Evolutionary conservation across 176 grass and related monocot genomes (phyloP).

Genomic region (Aechmea fasciata): DNA sequence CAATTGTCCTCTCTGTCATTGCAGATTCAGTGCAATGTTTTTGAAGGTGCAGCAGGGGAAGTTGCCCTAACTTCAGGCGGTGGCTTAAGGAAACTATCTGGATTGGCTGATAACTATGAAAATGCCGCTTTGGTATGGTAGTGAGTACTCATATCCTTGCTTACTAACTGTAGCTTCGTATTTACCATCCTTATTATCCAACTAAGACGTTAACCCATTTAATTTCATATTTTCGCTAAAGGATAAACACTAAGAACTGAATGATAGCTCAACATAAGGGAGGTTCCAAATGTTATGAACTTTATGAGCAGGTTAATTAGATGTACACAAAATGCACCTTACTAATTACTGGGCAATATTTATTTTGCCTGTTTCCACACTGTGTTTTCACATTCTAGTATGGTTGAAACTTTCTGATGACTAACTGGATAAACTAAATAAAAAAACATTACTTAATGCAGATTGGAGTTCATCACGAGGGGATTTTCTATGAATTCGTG

Average conservation of each 20-base stretch:
- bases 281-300: too few species aligned
- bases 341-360: too few species aligned
- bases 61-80: slow-evolving; percentile 72
- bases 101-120: slow-evolving; percentile 58
- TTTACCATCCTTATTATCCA: background rate
- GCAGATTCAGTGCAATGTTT: slow-evolving; percentile 92
- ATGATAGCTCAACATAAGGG: too few species aligned
- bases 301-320: too few species aligned
- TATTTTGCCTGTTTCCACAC: too few species aligned
- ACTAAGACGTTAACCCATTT: background rate
- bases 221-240: background rate
- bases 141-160: background rate
- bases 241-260: too few species aligned
- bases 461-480: slow-evolving; percentile 87
- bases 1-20: slow-evolving; percentile 17
- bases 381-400: too few species aligned
- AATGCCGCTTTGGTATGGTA: slow-evolving; percentile 62
- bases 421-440: too few species aligned
- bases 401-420: too few species aligned
- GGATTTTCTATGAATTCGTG: slow-evolving; percentile 85
- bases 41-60: slow-evolving; percentile 59
- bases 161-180: background rate
- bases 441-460: slow-evolving; percentile 12
- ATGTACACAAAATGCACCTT: too few species aligned
- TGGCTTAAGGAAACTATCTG: slow-evolving; percentile 61